Evolutionary conservation across 2,329 filamentous ascomycete species (phyloP).

Genomic region (Colletotrichum neosansevieriae): DNA sequence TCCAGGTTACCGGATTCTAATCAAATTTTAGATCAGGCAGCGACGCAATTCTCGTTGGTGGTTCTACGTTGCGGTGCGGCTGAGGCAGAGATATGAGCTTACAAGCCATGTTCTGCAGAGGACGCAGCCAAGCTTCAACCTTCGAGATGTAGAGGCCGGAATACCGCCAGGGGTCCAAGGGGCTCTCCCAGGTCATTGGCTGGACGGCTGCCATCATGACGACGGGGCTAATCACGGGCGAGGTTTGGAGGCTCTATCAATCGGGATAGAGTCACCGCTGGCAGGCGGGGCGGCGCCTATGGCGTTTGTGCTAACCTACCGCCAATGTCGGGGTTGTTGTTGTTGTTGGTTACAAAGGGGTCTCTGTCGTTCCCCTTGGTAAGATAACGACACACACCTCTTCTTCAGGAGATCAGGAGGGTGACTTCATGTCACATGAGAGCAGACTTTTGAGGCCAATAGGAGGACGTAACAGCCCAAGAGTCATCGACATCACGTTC

Average conservation of each 20-base stretch:
- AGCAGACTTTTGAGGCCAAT: not conserved
- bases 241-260: not conserved
- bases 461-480: too few relatives aligned
- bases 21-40: constrained; percentile 2
- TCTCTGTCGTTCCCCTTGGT: not conserved
- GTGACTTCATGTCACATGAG: constrained; percentile 5
- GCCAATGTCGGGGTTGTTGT: not conserved
- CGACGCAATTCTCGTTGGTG: not conserved
- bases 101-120: not conserved
- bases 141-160: not conserved
- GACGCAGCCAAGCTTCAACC: constrained; percentile 19
- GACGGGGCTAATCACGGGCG: constrained; percentile 5
- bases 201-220: not conserved
- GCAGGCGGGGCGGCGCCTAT: constrained; percentile 5
- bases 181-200: constrained; percentile 12
- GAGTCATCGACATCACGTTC: not conserved
- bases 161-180: constrained; percentile 10
- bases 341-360: not conserved
- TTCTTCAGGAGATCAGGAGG: too few relatives aligned
- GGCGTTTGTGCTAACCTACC: constrained; percentile 5
- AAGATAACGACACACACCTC: not conserved
- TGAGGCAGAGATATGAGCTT: not conserved
- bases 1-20: constrained; percentile 1
- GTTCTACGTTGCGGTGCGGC: constrained; percentile 20
- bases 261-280: not conserved